Percentiles rank a stretch among this genome's conserved stretches.
Conservation (phyloP, 345 rosid species). For the Stellera chamaejasme region DNA sequence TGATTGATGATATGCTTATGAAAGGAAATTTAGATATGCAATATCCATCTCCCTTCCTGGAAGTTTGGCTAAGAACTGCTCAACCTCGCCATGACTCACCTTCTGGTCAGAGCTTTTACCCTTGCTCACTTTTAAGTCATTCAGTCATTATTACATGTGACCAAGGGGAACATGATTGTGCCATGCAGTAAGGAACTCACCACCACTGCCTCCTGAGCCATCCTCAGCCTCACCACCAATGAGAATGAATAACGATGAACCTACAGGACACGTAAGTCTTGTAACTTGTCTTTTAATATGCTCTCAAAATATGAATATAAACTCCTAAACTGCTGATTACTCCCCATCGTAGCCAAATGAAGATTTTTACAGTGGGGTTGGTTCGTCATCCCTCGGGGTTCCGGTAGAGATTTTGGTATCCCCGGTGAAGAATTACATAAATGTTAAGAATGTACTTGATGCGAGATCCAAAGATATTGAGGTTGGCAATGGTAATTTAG, state of each 20-base stretch:
- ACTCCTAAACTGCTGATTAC: neutral
- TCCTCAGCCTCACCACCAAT: slow-evolving; percentile 35
- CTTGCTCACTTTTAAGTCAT: slow-evolving; percentile 10
- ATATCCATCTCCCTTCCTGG: slow-evolving; percentile 59
- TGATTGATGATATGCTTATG: slow-evolving; percentile 30
- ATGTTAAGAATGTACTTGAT: slow-evolving; percentile 20
- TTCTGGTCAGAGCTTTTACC: slow-evolving; percentile 37
- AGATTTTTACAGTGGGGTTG: slow-evolving; percentile 38
- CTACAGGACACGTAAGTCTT: slow-evolving; percentile 39
- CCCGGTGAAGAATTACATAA: slow-evolving; percentile 17
- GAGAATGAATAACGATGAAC: slow-evolving; percentile 28
- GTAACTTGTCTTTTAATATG: slow-evolving; percentile 5
- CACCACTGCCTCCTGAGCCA: slow-evolving; percentile 36
- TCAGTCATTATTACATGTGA: slow-evolving; percentile 8
- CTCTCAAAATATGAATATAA: slow-evolving; percentile 2
- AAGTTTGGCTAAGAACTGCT: slow-evolving; percentile 57
- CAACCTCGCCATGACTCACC: slow-evolving; percentile 43
- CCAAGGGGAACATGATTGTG: slow-evolving; percentile 9
- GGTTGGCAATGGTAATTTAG: slow-evolving; percentile 13
- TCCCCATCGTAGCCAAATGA: slow-evolving; percentile 32
- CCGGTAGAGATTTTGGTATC: slow-evolving; percentile 43
- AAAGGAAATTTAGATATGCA: slow-evolving; percentile 26
- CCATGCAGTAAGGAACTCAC: slow-evolving; percentile 42
- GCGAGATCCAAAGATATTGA: slow-evolving; percentile 33
- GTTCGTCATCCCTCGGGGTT: slow-evolving; percentile 27